Evolutionary conservation across 202 grass and related monocot genomes (phyloP), one percentile per base, ranked within the genome.

Genomic region (Tripidium arundinaceum): DNA sequence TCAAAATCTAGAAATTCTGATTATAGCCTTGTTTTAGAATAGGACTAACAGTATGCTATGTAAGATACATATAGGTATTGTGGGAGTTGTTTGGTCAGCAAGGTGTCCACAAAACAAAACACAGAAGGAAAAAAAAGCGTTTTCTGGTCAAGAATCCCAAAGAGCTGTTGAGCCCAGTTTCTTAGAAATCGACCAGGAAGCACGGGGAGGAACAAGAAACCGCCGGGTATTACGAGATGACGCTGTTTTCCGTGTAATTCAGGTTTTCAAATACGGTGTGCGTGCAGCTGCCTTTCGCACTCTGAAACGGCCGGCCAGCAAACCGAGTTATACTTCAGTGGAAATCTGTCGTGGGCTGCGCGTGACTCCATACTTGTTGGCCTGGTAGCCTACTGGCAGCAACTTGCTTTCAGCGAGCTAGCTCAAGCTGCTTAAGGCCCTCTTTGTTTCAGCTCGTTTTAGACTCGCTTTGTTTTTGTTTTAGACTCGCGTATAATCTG

Each of bases 1-100:
- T 98, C 74, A 98, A 93, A 57, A 89, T 93, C 42, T 94, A 88
- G 83, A 57, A 54, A 52, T 5, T 65, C 5, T 15, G 16, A 72
- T 33, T 12, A 7, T 2, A 29, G 15, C 18, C 43, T 31, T 52
- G 27, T 34, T 52, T 29, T 50, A 33, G 15, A 33, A n/a, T 11
- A n/a, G 27, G 13, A 28, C 36, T 64, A 42, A 8, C 43, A 33
- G 8, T 49, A 49, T n/a, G 0, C 42, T n/a, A 5, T 50, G 29
- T 58, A 24, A 58, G 54, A 58, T 58, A 24, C 3, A 57, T 54
- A 57, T 55, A 54, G 19, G 5, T 55, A 27, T 27, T 12, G 9
- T 60, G 4, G 22, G 21, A 25, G 54, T 11, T 25, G 55, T 60
- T 60, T 59, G 55, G 22, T 5, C 1, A 60, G 24, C 57, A 60